A percentile compares a stretch with the other conserved stretches of the same genome.
phyloP scores from a whole-genome alignment of 257 asterid species.

The Salvia rosmarinus region DNA sequence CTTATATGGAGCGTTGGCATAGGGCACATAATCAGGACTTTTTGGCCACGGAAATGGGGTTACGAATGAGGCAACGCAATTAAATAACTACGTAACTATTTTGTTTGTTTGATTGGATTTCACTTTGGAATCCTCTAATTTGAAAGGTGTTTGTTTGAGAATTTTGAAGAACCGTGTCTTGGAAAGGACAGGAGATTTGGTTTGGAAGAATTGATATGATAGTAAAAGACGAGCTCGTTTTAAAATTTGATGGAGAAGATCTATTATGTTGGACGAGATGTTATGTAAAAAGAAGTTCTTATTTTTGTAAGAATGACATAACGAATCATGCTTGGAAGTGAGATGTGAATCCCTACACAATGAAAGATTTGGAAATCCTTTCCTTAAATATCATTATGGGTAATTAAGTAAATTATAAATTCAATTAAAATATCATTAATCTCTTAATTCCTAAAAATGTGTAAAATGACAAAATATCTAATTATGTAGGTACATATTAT shows the following conservation, averaged over 20 bases:
- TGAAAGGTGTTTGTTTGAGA: not conserved
- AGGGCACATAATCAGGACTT: slow-evolving; percentile 13
- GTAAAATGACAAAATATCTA: too few species aligned
- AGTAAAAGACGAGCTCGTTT: not conserved
- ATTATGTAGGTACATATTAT: too few species aligned
- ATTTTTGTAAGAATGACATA: not conserved
- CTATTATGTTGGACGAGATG: not conserved
- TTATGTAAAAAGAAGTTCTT: not conserved
- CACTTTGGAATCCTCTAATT: slow-evolving; percentile 4
- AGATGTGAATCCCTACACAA: slow-evolving; percentile 2
- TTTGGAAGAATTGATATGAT: slow-evolving; percentile 1
- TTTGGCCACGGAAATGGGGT: slow-evolving; percentile 15
- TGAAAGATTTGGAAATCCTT: too few species aligned
- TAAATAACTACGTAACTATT: too few species aligned
- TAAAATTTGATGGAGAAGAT: not conserved
- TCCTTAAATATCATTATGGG: too few species aligned
- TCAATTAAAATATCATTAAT: too few species aligned
- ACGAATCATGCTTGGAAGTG: not conserved
- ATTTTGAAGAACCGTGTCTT: not conserved
- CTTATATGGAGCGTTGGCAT: too few species aligned
- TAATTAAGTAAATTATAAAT: too few species aligned
- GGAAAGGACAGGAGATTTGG: not conserved
- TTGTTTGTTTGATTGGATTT: not conserved
- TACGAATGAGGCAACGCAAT: too few species aligned
- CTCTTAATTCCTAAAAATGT: too few species aligned